Base-by-base conservation (phyloP, 148 eudicot species). In the Polygonum maritimum region DNA sequence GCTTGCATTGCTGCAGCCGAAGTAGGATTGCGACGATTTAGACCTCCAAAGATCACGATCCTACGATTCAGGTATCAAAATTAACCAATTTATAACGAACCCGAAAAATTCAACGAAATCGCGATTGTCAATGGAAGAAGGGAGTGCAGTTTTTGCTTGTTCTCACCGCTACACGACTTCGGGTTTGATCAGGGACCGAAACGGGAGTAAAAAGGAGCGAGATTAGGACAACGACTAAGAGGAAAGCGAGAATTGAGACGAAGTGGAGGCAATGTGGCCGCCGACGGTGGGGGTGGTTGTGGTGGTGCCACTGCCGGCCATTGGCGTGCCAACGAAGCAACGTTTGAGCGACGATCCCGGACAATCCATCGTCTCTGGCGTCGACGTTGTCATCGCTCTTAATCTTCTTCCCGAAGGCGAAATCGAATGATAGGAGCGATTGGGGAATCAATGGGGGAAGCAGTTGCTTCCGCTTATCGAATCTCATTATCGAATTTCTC, bases 1-100 rank as follows among this genome's bases (percentile, higher is more conserved):
- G 84, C 84, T 84, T 69, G 90, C 82, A 74, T 86, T 86, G 74
- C 97, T 88, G 84, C 98, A 94, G 74, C 93, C 93, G 58, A 82
- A 69, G 73, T 80, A 94, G 67, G 74, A 79, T 51, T 83, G 82
- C 39, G 97, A 87, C 73, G 84, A 84, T 47, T 79, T 82, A 63
- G 92, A 78, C 75, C 81, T 82, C 98, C 98, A 94, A 31, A 86
- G 76, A 67, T 86, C 85, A 72, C 82, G 86, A 38, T 55, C 80
- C 79, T 85, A 70, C 69, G 33, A 62, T 58, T 84, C 78, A 74
- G 19, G 79, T 39, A 26, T 26, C 31, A 26, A 26, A 26, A 26
- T 26, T 75, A 2, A 52, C 44, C 40, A 75, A 74, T 36, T 19
- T 7, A 75, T 48, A 76, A 31, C 31, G 18, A 65, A 67, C 38